Evolutionary conservation across 1,139 yeast species (phyloP), one percentile per base, ranked within the genome.

Genomic region (Debaryomyces psychrophilus): DNA sequence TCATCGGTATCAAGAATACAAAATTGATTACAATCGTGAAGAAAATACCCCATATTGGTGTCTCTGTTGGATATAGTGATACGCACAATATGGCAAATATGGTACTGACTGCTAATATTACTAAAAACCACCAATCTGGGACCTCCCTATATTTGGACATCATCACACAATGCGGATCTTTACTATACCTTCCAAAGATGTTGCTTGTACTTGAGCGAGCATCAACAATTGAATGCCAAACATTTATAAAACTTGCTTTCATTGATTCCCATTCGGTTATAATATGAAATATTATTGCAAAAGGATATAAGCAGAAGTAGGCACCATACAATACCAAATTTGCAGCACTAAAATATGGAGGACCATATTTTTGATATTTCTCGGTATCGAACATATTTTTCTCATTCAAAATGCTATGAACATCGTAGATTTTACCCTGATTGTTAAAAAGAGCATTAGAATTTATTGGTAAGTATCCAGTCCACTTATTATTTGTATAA

Each of bases 301-400:
- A 73, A 0, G 78, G 78, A 46, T 73, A 73, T 18, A 73, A 55
- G 31, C 71, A 69, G 55, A 72, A 73, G 48, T 64, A 62, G 1
- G 77, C 76, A 1, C 77, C 77, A 51, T 73, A 73, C 2, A 69
- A 52, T 4, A 73, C 73, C 47, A 73, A 59, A 53, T 69, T 72
- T 0, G 76, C 77, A 5, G 78, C 77, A 29, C 69, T 58, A 47
- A 70, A 73, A 50, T 71, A 73, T 8, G 78, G 78, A 6, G 79
- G 78, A 0, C 77, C 77, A 37, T 68, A 61, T 28, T 64, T 35
- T 41, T 56, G 51, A 50, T 71, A 71, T 45, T 65, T 68, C 4
- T 48, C 49, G 31, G 62, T 46, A 49, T 69, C 73, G 50, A 73
- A 68, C 34, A 55, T 54, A 51, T 63, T 69, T 2, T 65, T 55